Evolutionary conservation across 78 protist genomes (phyloP).

Genomic region (Dictyostelium purpureum): DNA sequence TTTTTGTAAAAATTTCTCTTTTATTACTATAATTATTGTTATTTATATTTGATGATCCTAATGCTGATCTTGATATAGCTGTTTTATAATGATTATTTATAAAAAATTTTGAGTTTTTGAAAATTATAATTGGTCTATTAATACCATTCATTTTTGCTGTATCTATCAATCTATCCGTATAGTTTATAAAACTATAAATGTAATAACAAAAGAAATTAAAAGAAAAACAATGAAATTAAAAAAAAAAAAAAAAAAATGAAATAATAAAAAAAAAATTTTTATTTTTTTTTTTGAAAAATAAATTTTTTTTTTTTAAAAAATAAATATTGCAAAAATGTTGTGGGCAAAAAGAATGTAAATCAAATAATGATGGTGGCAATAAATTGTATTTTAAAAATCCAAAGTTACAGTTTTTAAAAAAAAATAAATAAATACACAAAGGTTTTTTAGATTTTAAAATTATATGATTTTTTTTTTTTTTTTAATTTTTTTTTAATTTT

Average conservation of each 20-base stretch:
- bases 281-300: not conserved
- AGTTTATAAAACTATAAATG: not conserved
- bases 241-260: not conserved
- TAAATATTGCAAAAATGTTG: too few species aligned
- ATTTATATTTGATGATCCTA: not conserved
- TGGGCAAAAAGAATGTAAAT: too few species aligned
- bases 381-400: not conserved
- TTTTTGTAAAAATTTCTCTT: conserved; percentile 25
- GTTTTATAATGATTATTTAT: too few species aligned
- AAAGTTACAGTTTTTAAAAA: too few species aligned
- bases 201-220: not conserved
- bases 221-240: not conserved
- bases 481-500: not conserved
- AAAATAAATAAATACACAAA: not conserved
- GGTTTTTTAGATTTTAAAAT: not conserved
- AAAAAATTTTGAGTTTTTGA: not conserved
- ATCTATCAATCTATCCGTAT: not conserved
- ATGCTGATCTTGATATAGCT: too few species aligned
- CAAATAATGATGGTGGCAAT: too few species aligned
- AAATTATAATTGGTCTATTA: not conserved
- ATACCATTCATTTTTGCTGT: not conserved
- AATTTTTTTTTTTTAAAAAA: too few species aligned
- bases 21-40: not conserved
- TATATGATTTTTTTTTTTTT: not conserved
- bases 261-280: not conserved